These are phyloP conservation scores for Saussurea involucrata DNA, from an alignment of 129 eudicot genomes.

Conservation along the genomic window DNA sequence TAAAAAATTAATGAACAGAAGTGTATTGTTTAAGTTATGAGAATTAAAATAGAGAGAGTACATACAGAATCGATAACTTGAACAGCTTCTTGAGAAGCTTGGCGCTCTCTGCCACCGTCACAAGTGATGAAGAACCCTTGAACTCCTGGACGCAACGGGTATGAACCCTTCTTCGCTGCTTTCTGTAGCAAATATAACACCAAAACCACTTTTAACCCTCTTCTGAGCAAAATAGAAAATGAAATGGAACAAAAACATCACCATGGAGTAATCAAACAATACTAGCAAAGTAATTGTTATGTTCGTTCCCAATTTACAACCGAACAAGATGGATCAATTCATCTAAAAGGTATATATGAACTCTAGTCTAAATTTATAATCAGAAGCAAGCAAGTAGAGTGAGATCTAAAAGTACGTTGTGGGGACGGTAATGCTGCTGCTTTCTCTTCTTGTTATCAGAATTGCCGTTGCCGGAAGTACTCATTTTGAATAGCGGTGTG, in stretches of 20 bases:
- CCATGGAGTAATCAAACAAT: not conserved
- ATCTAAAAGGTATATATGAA: not conserved
- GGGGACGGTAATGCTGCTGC: constrained; percentile 74
- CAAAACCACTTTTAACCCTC: not conserved
- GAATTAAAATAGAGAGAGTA: not conserved
- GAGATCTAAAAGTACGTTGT: constrained; percentile 49
- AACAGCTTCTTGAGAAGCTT: constrained; percentile 91
- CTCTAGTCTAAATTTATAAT: not conserved
- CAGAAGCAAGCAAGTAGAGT: not conserved
- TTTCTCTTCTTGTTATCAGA: constrained; percentile 53
- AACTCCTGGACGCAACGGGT: constrained; percentile 84
- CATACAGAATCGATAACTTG: constrained; percentile 83
- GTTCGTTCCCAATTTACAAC: not conserved
- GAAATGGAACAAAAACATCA: not conserved
- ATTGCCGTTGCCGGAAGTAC: constrained; percentile 16
- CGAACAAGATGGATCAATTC: not conserved
- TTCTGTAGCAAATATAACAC: constrained; percentile 38
- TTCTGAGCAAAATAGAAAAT: not conserved
- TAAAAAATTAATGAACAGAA: not conserved
- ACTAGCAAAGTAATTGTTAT: not conserved
- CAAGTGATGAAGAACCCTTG: constrained; percentile 93
- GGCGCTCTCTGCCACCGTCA: constrained; percentile 94
- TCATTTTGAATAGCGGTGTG: constrained; percentile 24
- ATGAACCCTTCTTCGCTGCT: constrained; percentile 83
- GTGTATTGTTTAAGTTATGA: too few relatives aligned